Base-by-base conservation (phyloP, 192 early-diverging fungal genomes). In the Globomyces pollinis-pini region DNA sequence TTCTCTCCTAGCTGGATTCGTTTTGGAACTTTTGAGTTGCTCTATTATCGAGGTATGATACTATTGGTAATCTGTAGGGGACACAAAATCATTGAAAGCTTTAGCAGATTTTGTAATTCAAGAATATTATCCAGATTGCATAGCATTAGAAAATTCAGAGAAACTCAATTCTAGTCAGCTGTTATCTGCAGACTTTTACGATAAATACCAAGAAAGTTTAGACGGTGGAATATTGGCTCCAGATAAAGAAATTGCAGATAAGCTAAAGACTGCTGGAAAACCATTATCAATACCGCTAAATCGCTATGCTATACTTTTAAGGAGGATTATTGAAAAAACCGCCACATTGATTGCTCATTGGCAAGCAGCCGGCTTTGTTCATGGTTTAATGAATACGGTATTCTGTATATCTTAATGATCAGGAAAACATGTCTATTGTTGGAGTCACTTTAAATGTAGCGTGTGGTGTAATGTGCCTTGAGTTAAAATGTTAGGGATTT, bases 11-110 rank as follows among this genome's bases (percentile, higher is more conserved):
- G 35, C 21, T 65, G 63, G 64, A 55, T 65, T 29, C 4, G 63
- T 30, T 65, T 65, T 52, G 63, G 63, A 16, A 65, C 63, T 9
- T 60, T 65, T 34, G 63, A 65, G 44, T 47, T 42, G 15, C 65
- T 62, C 18, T 41, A 53, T 42, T 60, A 42, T n/a, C 23, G 64
- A 52, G n/a, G n/a, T n/a, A n/a, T n/a, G n/a, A n/a, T n/a, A n/a
- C n/a, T n/a, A n/a, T n/a, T n/a, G n/a, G n/a, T n/a, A n/a, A n/a
- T n/a, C n/a, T n/a, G n/a, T n/a, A n/a, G 57, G 26, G n/a, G 55
- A 65, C 11, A 26, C 44, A 6, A n/a, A 0, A n/a, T 30, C 6
- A 1, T 15, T 65, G 23, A 38, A 47, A 41, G 13, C 23, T 3
- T 13, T 65, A n/a, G 56, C 39, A 26, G 60, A 65, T 36, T 30